Evolutionary conservation across 768 basidiomycete species (phyloP).

Genomic region (Kwoniella mangroviensis): DNA sequence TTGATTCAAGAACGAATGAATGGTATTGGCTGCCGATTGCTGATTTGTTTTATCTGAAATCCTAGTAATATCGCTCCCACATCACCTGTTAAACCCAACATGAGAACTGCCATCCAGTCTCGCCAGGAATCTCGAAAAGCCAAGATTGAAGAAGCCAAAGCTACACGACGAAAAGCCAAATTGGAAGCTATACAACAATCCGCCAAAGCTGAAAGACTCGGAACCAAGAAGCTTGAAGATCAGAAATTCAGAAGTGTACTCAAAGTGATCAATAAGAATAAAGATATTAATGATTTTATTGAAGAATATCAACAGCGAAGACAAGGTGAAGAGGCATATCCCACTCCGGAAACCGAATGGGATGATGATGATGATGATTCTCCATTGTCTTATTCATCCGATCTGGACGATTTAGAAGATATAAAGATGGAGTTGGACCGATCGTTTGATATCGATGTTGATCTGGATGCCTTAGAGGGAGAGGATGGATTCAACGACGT

Average conservation of each 20-base stretch:
- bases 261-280: constrained; percentile 1
- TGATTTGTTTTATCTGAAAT: too few relatives aligned
- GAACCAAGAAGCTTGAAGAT: neutral
- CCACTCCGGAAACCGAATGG: constrained; percentile 16
- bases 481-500: neutral
- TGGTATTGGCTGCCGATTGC: too few relatives aligned
- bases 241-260: constrained; percentile 7
- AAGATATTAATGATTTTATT: neutral
- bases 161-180: constrained; percentile 7
- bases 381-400: neutral
- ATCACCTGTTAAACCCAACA: constrained; percentile 11
- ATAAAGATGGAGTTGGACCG: neutral
- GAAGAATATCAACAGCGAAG: neutral
- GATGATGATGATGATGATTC: constrained; percentile 5
- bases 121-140: neutral
- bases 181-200: constrained; percentile 8
- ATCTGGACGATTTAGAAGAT: constrained; percentile 3
- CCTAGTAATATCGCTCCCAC: constrained; percentile 3
- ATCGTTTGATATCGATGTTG: neutral
- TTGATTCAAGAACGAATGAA: too few relatives aligned
- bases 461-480: neutral
- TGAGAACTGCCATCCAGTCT: constrained; percentile 8
- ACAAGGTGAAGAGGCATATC: constrained; percentile 18
- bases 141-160: neutral
- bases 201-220: neutral